These are phyloP conservation scores for Begonia peltatifolia DNA, from an alignment of 306 rosid species.

Conservation along the genomic window DNA sequence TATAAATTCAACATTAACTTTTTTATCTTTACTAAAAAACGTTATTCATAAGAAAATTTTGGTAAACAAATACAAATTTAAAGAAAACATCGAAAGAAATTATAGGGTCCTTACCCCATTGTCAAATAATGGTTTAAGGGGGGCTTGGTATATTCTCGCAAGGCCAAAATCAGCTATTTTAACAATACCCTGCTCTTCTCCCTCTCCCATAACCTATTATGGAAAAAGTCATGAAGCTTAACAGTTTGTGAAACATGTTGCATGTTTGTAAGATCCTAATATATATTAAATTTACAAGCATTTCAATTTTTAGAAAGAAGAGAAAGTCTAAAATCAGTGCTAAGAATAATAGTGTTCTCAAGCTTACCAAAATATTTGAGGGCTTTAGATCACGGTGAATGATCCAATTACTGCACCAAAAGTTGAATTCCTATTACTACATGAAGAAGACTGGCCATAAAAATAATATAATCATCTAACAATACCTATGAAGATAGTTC, in stretches of 20 bases:
- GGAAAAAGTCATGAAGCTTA: conserved; percentile 7
- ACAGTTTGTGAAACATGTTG: background rate
- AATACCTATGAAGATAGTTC: conserved; percentile 80
- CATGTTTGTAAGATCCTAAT: too few species aligned
- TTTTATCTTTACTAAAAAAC: too few species aligned
- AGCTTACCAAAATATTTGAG: conserved; percentile 82
- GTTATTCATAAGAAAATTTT: background rate
- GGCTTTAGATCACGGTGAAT: conserved; percentile 94
- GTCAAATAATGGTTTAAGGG: conserved; percentile 61
- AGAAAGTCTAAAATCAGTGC: too few species aligned
- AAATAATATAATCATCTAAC: conserved; percentile 9
- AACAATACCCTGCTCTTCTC: conserved; percentile 79
- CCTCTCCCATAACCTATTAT: conserved; percentile 87
- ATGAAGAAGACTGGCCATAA: conserved; percentile 3
- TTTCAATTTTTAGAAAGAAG: too few species aligned
- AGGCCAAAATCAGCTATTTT: conserved; percentile 99
- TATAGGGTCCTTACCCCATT: conserved; percentile 58
- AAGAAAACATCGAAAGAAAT: conserved; percentile 2
- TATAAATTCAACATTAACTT: too few species aligned
- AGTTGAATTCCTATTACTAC: conserved; percentile 12
- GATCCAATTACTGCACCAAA: conserved; percentile 74
- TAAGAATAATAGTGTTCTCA: conserved; percentile 1
- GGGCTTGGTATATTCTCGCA: conserved; percentile 94
- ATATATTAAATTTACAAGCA: too few species aligned
- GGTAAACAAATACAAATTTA: background rate